A percentile compares a stretch with the other conserved stretches of the same genome.
These are phyloP conservation scores for Blastocystis sp. DNA, from an alignment of 352 stramenopile species.

Conservation along the genomic window DNA sequence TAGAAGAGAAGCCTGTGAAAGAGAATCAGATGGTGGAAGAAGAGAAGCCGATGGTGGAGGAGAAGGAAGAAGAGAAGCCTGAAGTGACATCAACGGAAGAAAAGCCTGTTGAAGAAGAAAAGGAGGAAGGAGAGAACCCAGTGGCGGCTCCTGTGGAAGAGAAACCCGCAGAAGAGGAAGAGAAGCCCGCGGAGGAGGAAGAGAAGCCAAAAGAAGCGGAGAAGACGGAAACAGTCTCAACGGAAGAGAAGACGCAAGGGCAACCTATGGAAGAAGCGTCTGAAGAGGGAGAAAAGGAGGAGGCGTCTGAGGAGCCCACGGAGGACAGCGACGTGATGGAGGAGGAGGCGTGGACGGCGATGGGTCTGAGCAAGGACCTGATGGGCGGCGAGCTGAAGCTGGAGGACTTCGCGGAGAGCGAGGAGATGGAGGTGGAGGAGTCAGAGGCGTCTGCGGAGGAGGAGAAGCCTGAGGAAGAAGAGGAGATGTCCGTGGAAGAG, in stretches of 20 bases:
- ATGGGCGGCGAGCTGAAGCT: not conserved
- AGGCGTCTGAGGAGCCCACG: not conserved
- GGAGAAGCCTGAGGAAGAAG: not conserved
- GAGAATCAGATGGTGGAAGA: not conserved
- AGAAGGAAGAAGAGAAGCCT: too few species aligned
- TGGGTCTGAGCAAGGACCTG: not conserved
- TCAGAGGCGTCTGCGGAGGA: not conserved
- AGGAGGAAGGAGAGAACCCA: not conserved
- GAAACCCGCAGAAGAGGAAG: not conserved
- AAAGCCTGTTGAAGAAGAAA: not conserved
- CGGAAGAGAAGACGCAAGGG: not conserved
- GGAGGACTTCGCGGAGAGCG: not conserved
- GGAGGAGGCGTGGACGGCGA: too few species aligned
- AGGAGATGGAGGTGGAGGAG: not conserved
- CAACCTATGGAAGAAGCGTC: not conserved
- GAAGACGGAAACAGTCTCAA: not conserved
- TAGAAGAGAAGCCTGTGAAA: not conserved
- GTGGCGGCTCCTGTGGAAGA: not conserved
- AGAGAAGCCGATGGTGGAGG: not conserved
- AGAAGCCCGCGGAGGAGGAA: not conserved
- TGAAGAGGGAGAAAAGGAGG: constrained; percentile 2
- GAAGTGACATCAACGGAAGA: not conserved
- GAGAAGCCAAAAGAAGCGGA: not conserved
- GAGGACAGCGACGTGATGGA: too few species aligned
- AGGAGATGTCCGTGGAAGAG: not conserved